A percentile compares a stretch with the other conserved stretches of the same genome.
phyloP scores from a whole-genome alignment of 108 stramenopile species.

The Craspedostauros australis region DNA sequence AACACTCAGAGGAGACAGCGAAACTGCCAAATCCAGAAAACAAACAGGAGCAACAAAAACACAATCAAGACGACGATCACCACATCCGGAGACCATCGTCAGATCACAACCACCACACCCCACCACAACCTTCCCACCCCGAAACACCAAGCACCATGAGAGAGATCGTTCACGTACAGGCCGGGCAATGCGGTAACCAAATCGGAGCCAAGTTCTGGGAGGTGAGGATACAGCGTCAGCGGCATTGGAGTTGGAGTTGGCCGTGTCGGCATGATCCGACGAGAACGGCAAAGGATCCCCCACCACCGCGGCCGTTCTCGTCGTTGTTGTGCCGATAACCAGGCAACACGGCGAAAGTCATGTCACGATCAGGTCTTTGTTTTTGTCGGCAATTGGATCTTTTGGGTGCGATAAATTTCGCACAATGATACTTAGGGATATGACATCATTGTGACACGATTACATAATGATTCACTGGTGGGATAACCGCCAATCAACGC shows the following conservation, averaged over 20 bases:
- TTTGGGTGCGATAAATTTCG: background rate
- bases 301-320: background rate
- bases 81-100: no score
- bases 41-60: no score
- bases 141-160: constrained; percentile 91
- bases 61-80: no score
- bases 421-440: no score
- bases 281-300: background rate
- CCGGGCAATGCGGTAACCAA: constrained; percentile 96
- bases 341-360: background rate
- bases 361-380: background rate
- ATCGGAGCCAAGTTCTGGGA: constrained; percentile 98
- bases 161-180: constrained; percentile 98
- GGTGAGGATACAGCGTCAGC: no score
- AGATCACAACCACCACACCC: no score
- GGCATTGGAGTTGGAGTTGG: no score
- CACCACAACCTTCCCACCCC: no score
- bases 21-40: no score
- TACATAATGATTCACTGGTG: background rate
- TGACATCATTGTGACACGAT: background rate
- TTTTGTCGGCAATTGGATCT: background rate
- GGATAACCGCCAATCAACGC: background rate
- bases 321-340: background rate
- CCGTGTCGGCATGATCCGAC: no score
- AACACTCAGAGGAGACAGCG: no score